Evolutionary conservation across 768 basidiomycete species (phyloP).

Genomic region (Thelephora ganbajun): DNA sequence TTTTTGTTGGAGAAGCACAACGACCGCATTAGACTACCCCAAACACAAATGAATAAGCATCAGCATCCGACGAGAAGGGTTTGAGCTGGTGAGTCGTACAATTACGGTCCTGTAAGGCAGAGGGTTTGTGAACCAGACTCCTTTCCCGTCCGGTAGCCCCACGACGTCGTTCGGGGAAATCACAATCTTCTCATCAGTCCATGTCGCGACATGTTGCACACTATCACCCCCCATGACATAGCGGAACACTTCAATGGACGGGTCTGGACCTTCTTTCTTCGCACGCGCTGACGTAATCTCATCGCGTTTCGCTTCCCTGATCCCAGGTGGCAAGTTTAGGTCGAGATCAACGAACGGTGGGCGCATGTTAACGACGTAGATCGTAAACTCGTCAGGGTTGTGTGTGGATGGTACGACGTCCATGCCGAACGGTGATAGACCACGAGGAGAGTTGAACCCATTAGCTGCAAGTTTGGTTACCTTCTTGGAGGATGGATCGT

Average conservation of each 20-base stretch:
- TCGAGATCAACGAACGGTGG: constrained; percentile 24
- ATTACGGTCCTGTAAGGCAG: constrained; percentile 29
- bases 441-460: constrained; percentile 23
- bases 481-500: constrained; percentile 31
- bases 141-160: constrained; percentile 48
- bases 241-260: constrained; percentile 56
- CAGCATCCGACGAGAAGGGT: neutral
- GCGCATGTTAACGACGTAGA: constrained; percentile 66
- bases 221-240: constrained; percentile 28
- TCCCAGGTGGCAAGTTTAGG: too few relatives aligned
- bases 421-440: constrained; percentile 51
- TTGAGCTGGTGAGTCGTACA: constrained; percentile 22
- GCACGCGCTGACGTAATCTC: constrained; percentile 8
- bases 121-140: constrained; percentile 53
- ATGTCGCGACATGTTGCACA: constrained; percentile 41
- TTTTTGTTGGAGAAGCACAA: constrained; percentile 1
- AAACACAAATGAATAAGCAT: neutral
- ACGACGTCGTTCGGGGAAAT: constrained; percentile 57
- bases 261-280: constrained; percentile 46
- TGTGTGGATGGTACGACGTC: constrained; percentile 44
- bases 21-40: neutral
- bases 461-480: constrained; percentile 31
- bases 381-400: constrained; percentile 35
- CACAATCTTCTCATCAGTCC: constrained; percentile 37
- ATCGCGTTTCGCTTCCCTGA: too few relatives aligned